Evolutionary conservation across 2,329 filamentous ascomycete species (phyloP).

Genomic region (Escovopsis sp.): DNA sequence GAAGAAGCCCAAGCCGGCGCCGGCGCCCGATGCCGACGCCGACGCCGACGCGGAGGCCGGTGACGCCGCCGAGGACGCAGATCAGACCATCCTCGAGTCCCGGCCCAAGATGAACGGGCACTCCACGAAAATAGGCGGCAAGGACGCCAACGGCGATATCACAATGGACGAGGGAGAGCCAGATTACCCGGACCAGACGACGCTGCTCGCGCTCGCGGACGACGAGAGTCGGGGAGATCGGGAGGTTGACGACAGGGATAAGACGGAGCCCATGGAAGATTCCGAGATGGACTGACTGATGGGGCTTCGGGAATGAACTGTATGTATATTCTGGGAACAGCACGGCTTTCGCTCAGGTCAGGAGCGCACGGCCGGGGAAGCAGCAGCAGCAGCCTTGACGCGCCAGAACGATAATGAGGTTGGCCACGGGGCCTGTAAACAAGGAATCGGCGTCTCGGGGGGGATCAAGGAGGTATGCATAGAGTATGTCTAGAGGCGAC

Average conservation of each 20-base stretch:
- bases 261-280: constrained; percentile 23
- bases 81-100: constrained; percentile 7
- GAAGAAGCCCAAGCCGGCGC: constrained; percentile 25
- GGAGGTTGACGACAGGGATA: constrained; percentile 29
- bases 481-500: constrained; percentile 9
- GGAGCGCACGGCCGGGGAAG: no score
- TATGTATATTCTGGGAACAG: not conserved
- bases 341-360: no score
- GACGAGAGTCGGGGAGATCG: constrained; percentile 29
- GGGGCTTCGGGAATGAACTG: not conserved
- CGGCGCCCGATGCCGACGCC: constrained; percentile 10
- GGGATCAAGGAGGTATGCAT: constrained; percentile 18
- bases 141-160: constrained; percentile 25
- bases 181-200: constrained; percentile 30
- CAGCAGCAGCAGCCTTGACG: no score
- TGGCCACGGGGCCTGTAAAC: constrained; percentile 21
- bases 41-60: constrained; percentile 10
- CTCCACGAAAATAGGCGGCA: constrained; percentile 11
- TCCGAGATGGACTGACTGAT: constrained; percentile 19
- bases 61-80: constrained; percentile 10
- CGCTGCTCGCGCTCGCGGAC: constrained; percentile 18
- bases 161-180: constrained; percentile 39
- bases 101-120: constrained; percentile 3
- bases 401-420: no score
- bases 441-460: constrained; percentile 6